A percentile compares a stretch with the other conserved stretches of the same genome.
Evolutionary conservation across 2,329 filamentous ascomycete species (phyloP).

Genomic region (Pestalotiopsis sp.): DNA sequence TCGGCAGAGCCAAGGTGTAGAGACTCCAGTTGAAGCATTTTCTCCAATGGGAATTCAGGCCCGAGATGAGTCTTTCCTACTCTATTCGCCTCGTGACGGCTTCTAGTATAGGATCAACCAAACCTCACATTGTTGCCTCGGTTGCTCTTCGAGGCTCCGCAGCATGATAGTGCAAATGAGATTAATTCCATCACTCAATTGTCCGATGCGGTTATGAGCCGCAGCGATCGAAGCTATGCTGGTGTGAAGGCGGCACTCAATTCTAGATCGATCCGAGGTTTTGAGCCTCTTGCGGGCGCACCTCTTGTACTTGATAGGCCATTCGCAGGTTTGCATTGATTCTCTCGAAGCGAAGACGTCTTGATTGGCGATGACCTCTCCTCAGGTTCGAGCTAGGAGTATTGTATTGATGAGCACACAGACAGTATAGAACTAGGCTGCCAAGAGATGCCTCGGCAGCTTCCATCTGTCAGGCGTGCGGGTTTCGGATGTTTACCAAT

Average conservation of each 20-base stretch:
- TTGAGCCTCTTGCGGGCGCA: too few species aligned
- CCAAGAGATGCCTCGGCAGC: neutral
- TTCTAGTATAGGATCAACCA: neutral
- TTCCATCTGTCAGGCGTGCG: neutral
- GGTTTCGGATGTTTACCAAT: neutral
- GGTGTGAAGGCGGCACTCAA: neutral
- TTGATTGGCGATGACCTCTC: neutral
- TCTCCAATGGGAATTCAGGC: too few species aligned
- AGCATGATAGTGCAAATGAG: neutral
- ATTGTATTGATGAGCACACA: neutral
- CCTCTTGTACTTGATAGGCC: too few species aligned
- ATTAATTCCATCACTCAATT: neutral
- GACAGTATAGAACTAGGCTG: neutral
- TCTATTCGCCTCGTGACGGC: neutral
- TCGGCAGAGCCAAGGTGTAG: too few species aligned
- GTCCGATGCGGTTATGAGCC: neutral
- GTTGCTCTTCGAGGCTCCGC: neutral
- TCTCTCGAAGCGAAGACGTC: too few species aligned
- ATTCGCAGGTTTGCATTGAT: too few species aligned
- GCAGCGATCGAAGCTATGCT: neutral
- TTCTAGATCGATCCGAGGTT: neutral
- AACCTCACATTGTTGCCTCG: neutral
- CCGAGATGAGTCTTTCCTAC: neutral
- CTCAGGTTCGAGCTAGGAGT: neutral
- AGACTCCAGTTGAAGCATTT: too few species aligned